phyloP scores from a whole-genome alignment of 2,329 filamentous ascomycete genomes.

The Fusarium verticillioides region DNA sequence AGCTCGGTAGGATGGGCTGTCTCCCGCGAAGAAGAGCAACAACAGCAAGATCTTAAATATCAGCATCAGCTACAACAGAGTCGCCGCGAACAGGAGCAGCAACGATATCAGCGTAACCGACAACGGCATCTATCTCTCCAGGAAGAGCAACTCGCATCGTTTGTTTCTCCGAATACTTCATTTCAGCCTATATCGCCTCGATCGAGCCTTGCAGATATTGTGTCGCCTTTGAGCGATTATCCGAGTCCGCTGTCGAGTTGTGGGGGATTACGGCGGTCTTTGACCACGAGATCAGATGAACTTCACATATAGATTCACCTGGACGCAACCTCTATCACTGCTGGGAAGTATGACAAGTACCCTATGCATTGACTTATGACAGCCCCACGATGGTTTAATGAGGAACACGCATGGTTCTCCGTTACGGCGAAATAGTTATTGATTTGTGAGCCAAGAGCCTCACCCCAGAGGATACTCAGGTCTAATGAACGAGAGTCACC shows the following conservation, averaged over 20 bases:
- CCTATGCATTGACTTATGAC: neutral
- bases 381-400: neutral
- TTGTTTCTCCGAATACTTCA: conserved; percentile 21
- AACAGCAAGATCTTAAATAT: conserved; percentile 9
- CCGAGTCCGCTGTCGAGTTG: conserved; percentile 39
- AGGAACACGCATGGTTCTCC: neutral
- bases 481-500: neutral
- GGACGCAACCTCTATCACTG: neutral
- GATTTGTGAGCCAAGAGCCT: neutral
- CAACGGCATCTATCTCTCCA: conserved; percentile 26
- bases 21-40: conserved; percentile 9
- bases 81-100: conserved; percentile 1
- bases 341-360: neutral
- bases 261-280: conserved; percentile 37
- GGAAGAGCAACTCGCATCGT: conserved; percentile 12
- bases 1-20: conserved; percentile 36
- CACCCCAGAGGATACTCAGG: neutral
- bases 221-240: conserved; percentile 42
- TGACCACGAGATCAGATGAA: conserved; percentile 44
- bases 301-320: conserved; percentile 19
- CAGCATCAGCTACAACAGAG: conserved; percentile 18
- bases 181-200: conserved; percentile 26
- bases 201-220: conserved; percentile 39
- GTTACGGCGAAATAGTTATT: neutral
- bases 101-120: conserved; percentile 2